Conservation (phyloP, 2,329 filamentous ascomycete species). For the Fusarium coffeatum region DNA sequence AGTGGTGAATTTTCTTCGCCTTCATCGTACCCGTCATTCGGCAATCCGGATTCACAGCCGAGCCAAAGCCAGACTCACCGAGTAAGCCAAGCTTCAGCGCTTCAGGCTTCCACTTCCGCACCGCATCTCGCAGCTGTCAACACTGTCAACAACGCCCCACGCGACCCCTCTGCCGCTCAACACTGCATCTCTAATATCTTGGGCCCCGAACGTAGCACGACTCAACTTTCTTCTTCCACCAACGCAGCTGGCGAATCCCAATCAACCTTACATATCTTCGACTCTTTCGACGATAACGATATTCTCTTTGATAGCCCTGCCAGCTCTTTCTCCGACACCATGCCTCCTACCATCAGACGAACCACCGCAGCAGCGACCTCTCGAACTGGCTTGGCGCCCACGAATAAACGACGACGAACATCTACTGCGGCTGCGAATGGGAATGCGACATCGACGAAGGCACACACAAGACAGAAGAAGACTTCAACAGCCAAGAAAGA, state of each 20-base stretch:
- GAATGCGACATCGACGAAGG: slow-evolving; percentile 7
- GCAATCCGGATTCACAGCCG: slow-evolving; percentile 25
- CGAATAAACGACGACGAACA: slow-evolving; percentile 46
- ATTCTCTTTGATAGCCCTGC: slow-evolving; percentile 42
- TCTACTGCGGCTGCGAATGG: slow-evolving; percentile 24
- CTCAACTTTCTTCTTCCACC: slow-evolving; percentile 38
- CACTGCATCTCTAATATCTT: slow-evolving; percentile 32
- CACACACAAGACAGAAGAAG: slow-evolving; percentile 19
- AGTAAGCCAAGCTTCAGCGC: slow-evolving; percentile 23
- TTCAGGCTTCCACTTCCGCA: slow-evolving; percentile 35
- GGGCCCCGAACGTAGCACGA: slow-evolving; percentile 37
- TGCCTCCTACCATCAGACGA: slow-evolving; percentile 44
- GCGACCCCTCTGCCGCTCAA: slow-evolving; percentile 33
- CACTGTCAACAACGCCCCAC: slow-evolving; percentile 34
- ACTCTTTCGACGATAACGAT: slow-evolving; percentile 46
- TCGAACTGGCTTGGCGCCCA: slow-evolving; percentile 23
- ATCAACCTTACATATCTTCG: slow-evolving; percentile 44
- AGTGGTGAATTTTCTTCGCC: slow-evolving; percentile 52
- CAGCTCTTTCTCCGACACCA: slow-evolving; percentile 48
- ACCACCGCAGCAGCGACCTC: slow-evolving; percentile 28
- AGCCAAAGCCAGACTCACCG: slow-evolving; percentile 18
- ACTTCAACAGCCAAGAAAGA: slow-evolving; percentile 19
- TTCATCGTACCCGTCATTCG: slow-evolving; percentile 51
- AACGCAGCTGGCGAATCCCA: slow-evolving; percentile 44
- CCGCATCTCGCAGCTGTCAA: slow-evolving; percentile 28